Conservation (phyloP, 139 green algal genomes). For the Coelastrella sp. region DNA sequence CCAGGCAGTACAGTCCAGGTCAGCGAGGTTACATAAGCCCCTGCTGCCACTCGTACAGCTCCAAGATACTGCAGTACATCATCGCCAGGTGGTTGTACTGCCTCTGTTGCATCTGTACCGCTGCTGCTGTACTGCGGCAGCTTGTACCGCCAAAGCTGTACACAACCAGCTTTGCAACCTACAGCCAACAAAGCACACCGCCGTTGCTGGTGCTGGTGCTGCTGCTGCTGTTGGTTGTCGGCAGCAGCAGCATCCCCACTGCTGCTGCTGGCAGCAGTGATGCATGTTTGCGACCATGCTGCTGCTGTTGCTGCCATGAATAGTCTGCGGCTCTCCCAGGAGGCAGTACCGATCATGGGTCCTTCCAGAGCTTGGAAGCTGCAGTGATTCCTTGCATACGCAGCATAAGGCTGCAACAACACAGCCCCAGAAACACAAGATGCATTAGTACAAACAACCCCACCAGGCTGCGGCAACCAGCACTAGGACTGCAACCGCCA, state of each 20-base stretch:
- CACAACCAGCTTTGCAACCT: neutral
- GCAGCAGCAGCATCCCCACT: neutral
- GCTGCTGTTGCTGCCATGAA: constrained; percentile 39
- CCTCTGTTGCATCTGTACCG: constrained; percentile 4
- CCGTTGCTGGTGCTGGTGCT: constrained; percentile 38
- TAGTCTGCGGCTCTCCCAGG: constrained; percentile 28
- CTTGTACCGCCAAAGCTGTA: constrained; percentile 38
- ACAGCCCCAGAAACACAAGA: neutral
- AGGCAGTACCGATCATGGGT: neutral
- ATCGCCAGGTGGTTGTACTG: neutral
- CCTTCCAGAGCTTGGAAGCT: neutral
- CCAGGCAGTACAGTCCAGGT: constrained; percentile 22
- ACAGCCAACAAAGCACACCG: constrained; percentile 5
- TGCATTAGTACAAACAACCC: neutral
- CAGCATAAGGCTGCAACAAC: neutral
- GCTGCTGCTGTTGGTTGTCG: neutral
- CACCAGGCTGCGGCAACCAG: no score
- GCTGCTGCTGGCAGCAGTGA: constrained; percentile 20
- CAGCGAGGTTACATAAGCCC: constrained; percentile 33
- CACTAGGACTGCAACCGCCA: no score
- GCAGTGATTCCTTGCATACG: neutral
- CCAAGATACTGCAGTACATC: constrained; percentile 24
- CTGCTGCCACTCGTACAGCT: neutral
- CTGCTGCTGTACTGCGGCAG: constrained; percentile 29
- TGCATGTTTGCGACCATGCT: constrained; percentile 35